Evolutionary conservation across 1,284 basidiomycete genomes (phyloP).

Genomic region (Rhodotorula sp.): DNA sequence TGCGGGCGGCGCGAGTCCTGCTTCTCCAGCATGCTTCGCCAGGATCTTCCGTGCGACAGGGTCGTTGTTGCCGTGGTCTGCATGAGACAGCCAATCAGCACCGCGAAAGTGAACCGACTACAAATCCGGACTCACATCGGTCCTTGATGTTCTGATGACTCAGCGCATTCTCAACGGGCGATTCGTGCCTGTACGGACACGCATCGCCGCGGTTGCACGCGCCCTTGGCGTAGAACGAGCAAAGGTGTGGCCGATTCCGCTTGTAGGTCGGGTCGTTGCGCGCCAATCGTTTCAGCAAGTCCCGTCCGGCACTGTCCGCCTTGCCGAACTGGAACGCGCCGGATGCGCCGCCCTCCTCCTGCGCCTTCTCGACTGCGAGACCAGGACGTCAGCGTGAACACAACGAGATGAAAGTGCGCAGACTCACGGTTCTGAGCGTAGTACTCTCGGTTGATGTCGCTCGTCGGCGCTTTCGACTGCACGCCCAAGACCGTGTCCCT

Average conservation of each 20-base stretch:
- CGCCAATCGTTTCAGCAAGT: constrained; percentile 91
- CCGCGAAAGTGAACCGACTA: too few species aligned
- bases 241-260: constrained; percentile 88
- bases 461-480: constrained; percentile 72
- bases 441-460: constrained; percentile 92
- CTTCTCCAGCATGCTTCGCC: constrained; percentile 65
- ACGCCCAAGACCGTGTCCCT: constrained; percentile 89
- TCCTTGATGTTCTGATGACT: constrained; percentile 91
- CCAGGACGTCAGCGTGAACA: neutral
- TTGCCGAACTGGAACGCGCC: constrained; percentile 46
- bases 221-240: constrained; percentile 94
- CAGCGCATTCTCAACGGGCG: constrained; percentile 75
- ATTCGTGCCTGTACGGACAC: constrained; percentile 94
- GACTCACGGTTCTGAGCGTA: constrained; percentile 83
- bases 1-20: constrained; percentile 84
- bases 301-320: constrained; percentile 66
- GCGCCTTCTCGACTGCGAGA: constrained; percentile 31
- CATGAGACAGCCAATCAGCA: too few species aligned
- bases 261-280: constrained; percentile 91
- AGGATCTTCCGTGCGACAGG: constrained; percentile 88
- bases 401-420: neutral
- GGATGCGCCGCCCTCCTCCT: constrained; percentile 35
- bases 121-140: constrained; percentile 56
- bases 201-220: constrained; percentile 86
- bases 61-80: constrained; percentile 78